These are phyloP conservation scores for Melaleuca quinquenervia DNA, from an alignment of 345 rosid species.

Conservation along the genomic window DNA sequence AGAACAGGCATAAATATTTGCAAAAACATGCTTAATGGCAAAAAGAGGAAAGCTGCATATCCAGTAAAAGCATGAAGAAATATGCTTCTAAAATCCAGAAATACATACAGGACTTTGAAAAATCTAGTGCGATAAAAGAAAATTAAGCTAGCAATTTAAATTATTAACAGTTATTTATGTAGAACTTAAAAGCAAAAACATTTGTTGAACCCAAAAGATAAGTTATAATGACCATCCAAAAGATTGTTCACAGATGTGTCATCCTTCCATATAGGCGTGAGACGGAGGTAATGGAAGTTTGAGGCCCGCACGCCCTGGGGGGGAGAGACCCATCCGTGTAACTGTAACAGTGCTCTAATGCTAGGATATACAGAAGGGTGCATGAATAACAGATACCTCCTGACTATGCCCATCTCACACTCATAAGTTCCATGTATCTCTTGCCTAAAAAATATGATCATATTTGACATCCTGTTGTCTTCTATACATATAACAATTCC, in stretches of 20 bases:
- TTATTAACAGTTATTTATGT: not conserved
- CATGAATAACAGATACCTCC: not conserved
- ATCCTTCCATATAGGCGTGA: not conserved
- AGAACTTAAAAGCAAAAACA: not conserved
- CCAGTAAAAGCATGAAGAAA: not conserved
- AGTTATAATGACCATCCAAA: not conserved
- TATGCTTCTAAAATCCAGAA: not conserved
- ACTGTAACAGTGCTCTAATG: not conserved
- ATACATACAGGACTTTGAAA: not conserved
- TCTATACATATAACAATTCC: not conserved
- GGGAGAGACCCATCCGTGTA: no score
- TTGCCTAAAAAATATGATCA: not conserved
- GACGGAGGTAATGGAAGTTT: not conserved
- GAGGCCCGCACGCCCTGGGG: not conserved
- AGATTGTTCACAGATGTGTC: not conserved
- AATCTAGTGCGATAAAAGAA: not conserved
- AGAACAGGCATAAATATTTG: not conserved
- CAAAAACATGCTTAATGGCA: not conserved
- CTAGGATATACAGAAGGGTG: not conserved
- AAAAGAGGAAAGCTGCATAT: not conserved
- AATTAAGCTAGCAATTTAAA: not conserved
- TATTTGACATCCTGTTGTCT: not conserved
- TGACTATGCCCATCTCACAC: not conserved
- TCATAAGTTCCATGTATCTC: not conserved
- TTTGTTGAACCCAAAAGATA: not conserved